Conservation (phyloP, 2,329 filamentous ascomycete genomes). For the Cyphellophora attinorum region DNA sequence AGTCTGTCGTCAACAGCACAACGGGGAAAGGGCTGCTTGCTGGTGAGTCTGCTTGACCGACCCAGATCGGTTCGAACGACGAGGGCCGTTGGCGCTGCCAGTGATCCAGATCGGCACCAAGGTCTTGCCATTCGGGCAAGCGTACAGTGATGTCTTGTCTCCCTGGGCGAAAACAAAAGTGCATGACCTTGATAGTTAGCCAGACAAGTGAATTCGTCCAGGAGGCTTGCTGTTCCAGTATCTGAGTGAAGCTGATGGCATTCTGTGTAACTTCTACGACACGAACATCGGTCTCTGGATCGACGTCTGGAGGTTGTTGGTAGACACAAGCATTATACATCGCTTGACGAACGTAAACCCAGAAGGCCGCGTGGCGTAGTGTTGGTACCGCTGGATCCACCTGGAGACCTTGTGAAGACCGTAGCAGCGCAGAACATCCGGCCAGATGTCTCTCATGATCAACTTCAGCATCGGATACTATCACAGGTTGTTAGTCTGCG, state of each 20-base stretch:
- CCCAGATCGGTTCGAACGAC: neutral
- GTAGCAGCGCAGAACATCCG: neutral
- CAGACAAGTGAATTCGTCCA: neutral
- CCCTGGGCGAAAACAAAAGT: neutral
- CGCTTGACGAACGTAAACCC: neutral
- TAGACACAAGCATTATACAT: conserved; percentile 1
- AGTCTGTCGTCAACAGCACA: conserved; percentile 1
- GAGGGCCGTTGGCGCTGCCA: neutral
- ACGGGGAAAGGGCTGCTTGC: neutral
- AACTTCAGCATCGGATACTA: neutral
- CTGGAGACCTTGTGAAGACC: neutral
- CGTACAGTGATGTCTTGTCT: neutral
- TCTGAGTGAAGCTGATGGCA: neutral
- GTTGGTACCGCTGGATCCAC: conserved; percentile 1
- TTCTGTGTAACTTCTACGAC: neutral
- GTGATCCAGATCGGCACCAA: neutral
- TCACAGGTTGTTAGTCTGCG: neutral
- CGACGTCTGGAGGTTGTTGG: neutral
- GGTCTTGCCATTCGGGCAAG: neutral
- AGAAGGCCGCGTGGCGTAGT: neutral
- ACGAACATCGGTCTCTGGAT: neutral
- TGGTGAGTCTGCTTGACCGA: neutral
- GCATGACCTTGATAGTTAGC: neutral
- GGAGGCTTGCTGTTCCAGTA: neutral
- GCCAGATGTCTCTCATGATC: neutral